Evolutionary conservation across 257 asterid genomes (phyloP), one percentile per base, ranked within the genome.

Genomic region (Jacaranda mimosifolia): DNA sequence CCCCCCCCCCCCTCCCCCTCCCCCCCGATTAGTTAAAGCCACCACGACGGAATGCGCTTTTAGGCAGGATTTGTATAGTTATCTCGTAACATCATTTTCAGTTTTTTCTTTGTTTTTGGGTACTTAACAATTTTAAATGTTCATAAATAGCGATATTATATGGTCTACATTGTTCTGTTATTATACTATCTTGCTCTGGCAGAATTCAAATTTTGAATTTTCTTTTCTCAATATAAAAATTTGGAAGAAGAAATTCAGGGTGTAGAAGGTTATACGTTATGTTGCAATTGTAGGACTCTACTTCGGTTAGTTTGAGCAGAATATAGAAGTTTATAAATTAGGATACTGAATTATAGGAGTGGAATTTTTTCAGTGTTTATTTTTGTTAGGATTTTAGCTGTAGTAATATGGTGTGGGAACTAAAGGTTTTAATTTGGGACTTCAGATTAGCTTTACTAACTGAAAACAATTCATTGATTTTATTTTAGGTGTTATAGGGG

Each of bases 291-390:
- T 49, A 0, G 67, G 64, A 18, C 48, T 66, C 57, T 36, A 60
- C 35, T 59, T 60, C n/a, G 69, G 63, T 67, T 72, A 21, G n/a
- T 65, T 63, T 70, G 7, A 21, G 75, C 63, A 60, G 57, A 63
- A 7, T 1, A 40, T 35, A n/a, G 35, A 3, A 32, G n/a, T 4
- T 26, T 45, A 36, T 15, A 71, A 19, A 7, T 67, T 38, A 15
- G 66, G 63, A 76, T 63, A 63, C 71, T 78, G 60, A 49, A 70
- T 58, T 52, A 36, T 35, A 17, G 9, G 46, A 6, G 0, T 68
- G 3, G 48, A 39, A 51, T 46, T 51, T 45, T 12, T 13, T 21
- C 21, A 18, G 11, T 48, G 14, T 38, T 40, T 35, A 51, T 3
- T 12, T 45, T 42, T 4, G 51, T 63, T 73, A 13, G 26, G 38